Conservation (phyloP, 208 protist genomes). For the Trypanosoma vivax region DNA sequence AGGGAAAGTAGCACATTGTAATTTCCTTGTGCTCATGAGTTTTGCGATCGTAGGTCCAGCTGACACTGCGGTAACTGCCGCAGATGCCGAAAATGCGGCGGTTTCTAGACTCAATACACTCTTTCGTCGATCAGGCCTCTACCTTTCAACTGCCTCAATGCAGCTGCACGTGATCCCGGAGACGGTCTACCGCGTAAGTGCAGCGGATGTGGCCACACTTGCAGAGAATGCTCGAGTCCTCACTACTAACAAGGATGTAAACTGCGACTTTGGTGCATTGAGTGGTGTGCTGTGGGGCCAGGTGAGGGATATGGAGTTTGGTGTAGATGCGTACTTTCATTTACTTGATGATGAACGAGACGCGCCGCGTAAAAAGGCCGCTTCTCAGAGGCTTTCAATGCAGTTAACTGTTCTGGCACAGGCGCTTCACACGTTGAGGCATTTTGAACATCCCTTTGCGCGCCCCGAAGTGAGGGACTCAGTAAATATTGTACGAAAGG, state of each 20-base stretch:
- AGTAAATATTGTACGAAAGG: constrained; percentile 36
- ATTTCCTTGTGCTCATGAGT: not conserved
- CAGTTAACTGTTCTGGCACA: constrained; percentile 4
- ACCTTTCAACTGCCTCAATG: constrained; percentile 35
- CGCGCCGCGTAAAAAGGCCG: not conserved
- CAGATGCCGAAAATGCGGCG: constrained; percentile 14
- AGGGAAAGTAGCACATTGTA: not conserved
- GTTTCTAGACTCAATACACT: constrained; percentile 30
- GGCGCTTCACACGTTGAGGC: not conserved
- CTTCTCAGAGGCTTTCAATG: not conserved
- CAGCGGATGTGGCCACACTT: constrained; percentile 30
- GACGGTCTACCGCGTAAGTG: constrained; percentile 37
- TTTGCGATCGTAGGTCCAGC: not conserved
- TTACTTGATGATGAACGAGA: not conserved
- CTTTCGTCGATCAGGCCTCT: constrained; percentile 33
- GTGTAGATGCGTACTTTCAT: constrained; percentile 25
- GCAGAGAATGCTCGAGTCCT: constrained; percentile 30
- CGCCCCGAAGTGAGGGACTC: constrained; percentile 17
- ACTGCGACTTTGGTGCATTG: constrained; percentile 57
- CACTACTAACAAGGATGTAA: constrained; percentile 23
- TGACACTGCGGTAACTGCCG: not conserved
- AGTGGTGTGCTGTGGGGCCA: constrained; percentile 60
- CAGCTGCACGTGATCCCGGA: constrained; percentile 59
- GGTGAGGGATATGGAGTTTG: constrained; percentile 27
- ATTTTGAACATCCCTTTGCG: constrained; percentile 29